phyloP scores from a whole-genome alignment of 768 basidiomycete genomes.

The Mycena capillaripes region DNA sequence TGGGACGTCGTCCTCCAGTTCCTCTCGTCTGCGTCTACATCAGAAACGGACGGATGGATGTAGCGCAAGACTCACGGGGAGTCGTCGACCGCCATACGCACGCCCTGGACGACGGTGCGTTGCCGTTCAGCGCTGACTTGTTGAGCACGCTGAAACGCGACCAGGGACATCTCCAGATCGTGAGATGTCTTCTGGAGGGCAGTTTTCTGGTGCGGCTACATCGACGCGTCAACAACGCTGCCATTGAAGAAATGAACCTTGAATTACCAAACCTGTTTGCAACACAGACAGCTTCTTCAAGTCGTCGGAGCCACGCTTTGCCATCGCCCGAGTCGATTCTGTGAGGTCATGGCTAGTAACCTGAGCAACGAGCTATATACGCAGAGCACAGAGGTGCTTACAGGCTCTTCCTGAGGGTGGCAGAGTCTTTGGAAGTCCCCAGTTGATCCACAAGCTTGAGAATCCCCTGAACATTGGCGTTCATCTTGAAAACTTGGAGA shows the following conservation, averaged over 20 bases:
- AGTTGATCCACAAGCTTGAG: conserved; percentile 97
- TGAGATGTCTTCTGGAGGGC: conserved; percentile 93
- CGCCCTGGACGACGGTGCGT: conserved; percentile 88
- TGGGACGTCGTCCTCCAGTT: conserved; percentile 53
- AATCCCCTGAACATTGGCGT: conserved; percentile 96
- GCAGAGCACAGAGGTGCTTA: conserved; percentile 58
- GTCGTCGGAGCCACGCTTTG: conserved; percentile 94
- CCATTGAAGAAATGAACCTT: not conserved
- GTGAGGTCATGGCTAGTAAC: conserved; percentile 87
- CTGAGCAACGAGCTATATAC: not conserved
- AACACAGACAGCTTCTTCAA: conserved; percentile 88
- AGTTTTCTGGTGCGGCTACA: conserved; percentile 84
- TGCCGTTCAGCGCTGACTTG: conserved; percentile 92
- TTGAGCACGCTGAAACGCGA: conserved; percentile 93
- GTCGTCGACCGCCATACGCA: conserved; percentile 88
- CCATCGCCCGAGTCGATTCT: conserved; percentile 94
- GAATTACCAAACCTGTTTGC: conserved; percentile 71
- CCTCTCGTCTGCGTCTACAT: conserved; percentile 46
- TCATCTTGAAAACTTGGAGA: conserved; percentile 98
- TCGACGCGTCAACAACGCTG: conserved; percentile 2
- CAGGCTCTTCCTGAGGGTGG: conserved; percentile 86
- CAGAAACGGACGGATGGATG: not conserved
- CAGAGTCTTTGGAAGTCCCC: conserved; percentile 87
- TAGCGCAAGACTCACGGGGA: conserved; percentile 51
- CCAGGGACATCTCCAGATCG: conserved; percentile 90